These are phyloP conservation scores for Penicillium crystallinum DNA, from an alignment of 495 filamentous ascomycete genomes.

Conservation along the genomic window DNA sequence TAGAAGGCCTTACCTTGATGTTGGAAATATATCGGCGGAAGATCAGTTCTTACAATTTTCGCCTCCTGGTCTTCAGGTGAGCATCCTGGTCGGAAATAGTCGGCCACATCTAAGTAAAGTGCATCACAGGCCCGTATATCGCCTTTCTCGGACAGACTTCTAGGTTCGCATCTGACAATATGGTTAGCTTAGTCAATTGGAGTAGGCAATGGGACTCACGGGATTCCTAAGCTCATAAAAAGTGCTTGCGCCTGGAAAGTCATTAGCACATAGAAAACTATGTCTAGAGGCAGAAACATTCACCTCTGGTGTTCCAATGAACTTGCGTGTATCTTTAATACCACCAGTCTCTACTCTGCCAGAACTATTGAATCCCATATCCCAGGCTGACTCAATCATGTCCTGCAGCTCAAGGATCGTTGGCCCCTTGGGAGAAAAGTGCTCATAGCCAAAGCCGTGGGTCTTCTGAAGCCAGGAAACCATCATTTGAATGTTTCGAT, in stretches of 20 bases:
- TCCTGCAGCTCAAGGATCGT: conserved; percentile 82
- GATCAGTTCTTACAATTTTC: conserved; percentile 60
- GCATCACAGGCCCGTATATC: conserved; percentile 45
- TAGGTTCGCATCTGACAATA: conserved; percentile 44
- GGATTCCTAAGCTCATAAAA: conserved; percentile 62
- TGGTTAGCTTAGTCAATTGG: neutral
- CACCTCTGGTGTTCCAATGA: conserved; percentile 93
- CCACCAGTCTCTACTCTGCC: conserved; percentile 82
- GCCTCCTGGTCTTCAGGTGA: conserved; percentile 20
- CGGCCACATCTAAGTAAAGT: conserved; percentile 63
- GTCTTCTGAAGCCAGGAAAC: conserved; percentile 67
- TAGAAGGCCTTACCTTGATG: conserved; percentile 52
- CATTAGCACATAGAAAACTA: conserved; percentile 7
- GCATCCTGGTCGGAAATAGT: conserved; percentile 61
- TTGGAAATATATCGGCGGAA: conserved; percentile 89
- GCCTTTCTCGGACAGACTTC: conserved; percentile 39
- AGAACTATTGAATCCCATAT: conserved; percentile 69
- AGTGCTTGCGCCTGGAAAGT: conserved; percentile 68
- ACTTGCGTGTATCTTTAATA: conserved; percentile 83
- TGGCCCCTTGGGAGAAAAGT: conserved; percentile 60
- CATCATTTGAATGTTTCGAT: conserved; percentile 94
- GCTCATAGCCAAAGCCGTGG: conserved; percentile 49
- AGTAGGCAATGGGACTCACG: conserved; percentile 41
- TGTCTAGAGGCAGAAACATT: neutral
- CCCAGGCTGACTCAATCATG: conserved; percentile 86